Percentiles rank a stretch among this genome's conserved stretches.
Evolutionary conservation across 305 asterid genomes (phyloP).

Genomic region (Fraxinus velutina): DNA sequence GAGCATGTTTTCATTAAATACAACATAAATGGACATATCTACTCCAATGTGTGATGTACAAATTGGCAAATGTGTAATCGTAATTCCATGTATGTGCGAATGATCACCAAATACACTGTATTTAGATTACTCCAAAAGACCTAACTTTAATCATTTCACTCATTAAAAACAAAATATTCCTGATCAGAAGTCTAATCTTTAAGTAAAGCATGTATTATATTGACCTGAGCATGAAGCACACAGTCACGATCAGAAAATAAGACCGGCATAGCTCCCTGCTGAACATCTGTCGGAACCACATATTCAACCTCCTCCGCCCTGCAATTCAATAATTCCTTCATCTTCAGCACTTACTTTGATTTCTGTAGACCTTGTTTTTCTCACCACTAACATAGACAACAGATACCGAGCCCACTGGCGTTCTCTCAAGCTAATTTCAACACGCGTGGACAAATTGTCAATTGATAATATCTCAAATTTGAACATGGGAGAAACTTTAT

Average conservation of each 20-base stretch:
- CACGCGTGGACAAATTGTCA: too few relatives aligned
- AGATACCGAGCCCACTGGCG: too few relatives aligned
- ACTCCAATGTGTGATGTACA: neutral
- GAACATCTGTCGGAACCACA: slow-evolving; percentile 59
- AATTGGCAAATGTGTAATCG: neutral
- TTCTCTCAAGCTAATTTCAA: too few relatives aligned
- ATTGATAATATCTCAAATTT: too few relatives aligned
- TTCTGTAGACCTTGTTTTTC: too few relatives aligned
- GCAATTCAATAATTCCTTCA: slow-evolving; percentile 24
- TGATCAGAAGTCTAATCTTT: neutral
- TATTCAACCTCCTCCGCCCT: slow-evolving; percentile 87
- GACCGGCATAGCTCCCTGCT: slow-evolving; percentile 63
- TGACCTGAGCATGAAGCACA: slow-evolving; percentile 91
- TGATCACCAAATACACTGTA: neutral
- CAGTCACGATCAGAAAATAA: slow-evolving; percentile 74
- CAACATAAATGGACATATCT: neutral
- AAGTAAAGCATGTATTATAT: neutral
- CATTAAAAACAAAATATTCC: neutral
- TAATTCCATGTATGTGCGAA: neutral
- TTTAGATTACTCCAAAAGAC: neutral
- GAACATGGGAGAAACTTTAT: too few relatives aligned
- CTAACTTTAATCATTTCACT: slow-evolving; percentile 13
- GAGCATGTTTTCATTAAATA: neutral
- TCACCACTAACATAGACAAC: too few relatives aligned
- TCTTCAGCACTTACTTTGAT: neutral